phyloP scores from a whole-genome alignment of 1,139 yeast species.

The Yamadazyma atlantica region DNA sequence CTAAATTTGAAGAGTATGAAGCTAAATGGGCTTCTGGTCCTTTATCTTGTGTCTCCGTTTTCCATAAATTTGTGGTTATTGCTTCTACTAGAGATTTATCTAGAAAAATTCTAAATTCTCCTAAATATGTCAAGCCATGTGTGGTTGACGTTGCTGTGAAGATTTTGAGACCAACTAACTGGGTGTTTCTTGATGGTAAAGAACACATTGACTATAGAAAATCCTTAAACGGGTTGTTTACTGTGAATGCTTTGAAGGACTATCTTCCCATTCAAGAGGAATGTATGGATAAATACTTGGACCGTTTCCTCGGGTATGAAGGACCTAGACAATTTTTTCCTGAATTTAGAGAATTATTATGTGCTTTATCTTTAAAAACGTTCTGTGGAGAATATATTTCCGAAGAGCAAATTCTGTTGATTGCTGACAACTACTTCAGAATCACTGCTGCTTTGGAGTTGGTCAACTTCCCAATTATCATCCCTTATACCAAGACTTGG shows the following conservation, averaged over 20 bases:
- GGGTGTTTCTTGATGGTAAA: conserved; percentile 97
- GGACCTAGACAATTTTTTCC: conserved; percentile 80
- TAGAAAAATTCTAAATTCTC: conserved; percentile 82
- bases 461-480: conserved; percentile 93
- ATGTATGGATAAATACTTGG: conserved; percentile 78
- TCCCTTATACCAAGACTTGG: conserved; percentile 97
- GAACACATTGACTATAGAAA: conserved; percentile 91
- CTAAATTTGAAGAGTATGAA: conserved; percentile 89
- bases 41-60: conserved; percentile 91
- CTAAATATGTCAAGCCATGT: conserved; percentile 90
- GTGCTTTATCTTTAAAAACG: conserved; percentile 88
- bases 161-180: conserved; percentile 89
- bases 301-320: conserved; percentile 58
- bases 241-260: conserved; percentile 75
- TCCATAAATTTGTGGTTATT: conserved; percentile 95
- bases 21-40: conserved; percentile 96
- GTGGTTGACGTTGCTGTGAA: conserved; percentile 96
- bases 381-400: conserved; percentile 95
- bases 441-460: conserved; percentile 95
- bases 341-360: conserved; percentile 91
- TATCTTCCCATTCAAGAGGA: conserved; percentile 84
- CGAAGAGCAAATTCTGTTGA: conserved; percentile 79
- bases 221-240: conserved; percentile 85
- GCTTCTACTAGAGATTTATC: conserved; percentile 90
- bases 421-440: conserved; percentile 88